These are phyloP conservation scores for Gamsiella multidivaricata DNA, from an alignment of 192 early-diverging fungal species.

Conservation along the genomic window DNA sequence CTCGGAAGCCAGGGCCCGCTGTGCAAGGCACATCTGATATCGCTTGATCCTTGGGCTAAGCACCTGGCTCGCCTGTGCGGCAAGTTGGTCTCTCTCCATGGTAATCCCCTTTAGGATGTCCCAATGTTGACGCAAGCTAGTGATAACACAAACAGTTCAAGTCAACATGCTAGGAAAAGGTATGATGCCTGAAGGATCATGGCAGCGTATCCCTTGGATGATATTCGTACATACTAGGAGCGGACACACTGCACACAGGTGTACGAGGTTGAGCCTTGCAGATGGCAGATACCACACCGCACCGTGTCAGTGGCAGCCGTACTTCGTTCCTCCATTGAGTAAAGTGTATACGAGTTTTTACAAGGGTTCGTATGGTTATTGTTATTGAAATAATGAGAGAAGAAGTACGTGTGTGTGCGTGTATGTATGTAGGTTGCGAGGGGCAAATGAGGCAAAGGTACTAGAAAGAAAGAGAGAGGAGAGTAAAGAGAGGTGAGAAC, in stretches of 20 bases:
- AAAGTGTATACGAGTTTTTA: not conserved
- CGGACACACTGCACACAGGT: conserved; percentile 43
- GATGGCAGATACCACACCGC: conserved; percentile 39
- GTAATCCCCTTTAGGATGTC: conserved; percentile 17
- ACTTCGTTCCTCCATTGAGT: conserved; percentile 29
- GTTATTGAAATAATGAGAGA: no score
- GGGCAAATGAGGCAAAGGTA: no score
- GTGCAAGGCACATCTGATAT: conserved; percentile 44
- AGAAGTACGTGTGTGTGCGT: not conserved
- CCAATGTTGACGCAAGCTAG: conserved; percentile 38
- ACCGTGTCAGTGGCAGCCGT: conserved; percentile 4
- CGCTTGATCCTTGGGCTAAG: conserved; percentile 47
- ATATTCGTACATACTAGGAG: conserved; percentile 36
- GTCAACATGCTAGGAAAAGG: no score
- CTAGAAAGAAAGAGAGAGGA: not conserved
- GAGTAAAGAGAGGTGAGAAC: not conserved
- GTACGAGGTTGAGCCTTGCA: conserved; percentile 45
- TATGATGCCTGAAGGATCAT: no score
- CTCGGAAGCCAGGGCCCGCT: conserved; percentile 37
- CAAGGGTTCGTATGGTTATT: not conserved
- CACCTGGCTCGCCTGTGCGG: conserved; percentile 34
- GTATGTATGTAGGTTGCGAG: not conserved
- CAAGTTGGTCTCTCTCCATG: conserved; percentile 25
- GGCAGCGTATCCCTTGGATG: not conserved
- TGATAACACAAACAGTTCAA: no score